These are phyloP conservation scores for Mycena latifolia DNA, from an alignment of 768 basidiomycete genomes.

Conservation along the genomic window DNA sequence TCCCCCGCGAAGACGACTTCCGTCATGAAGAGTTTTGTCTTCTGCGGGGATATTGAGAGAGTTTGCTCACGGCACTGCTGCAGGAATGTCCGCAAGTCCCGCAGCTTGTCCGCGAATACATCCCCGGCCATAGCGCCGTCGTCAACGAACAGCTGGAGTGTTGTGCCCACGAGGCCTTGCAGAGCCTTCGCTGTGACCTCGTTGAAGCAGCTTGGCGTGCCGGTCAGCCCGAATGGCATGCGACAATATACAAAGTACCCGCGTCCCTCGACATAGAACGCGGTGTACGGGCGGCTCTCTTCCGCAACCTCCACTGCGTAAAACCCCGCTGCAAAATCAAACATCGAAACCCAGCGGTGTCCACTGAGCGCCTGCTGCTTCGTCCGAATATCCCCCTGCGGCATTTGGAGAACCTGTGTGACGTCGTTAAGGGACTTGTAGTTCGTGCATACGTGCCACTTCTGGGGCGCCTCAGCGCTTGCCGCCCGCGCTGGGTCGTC, in stretches of 20 bases:
- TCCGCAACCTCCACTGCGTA: constrained; percentile 38
- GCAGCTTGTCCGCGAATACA: constrained; percentile 43
- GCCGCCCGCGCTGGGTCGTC: background rate
- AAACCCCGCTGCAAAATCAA: constrained; percentile 55
- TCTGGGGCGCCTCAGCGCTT: constrained; percentile 26
- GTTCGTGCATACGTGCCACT: constrained; percentile 56
- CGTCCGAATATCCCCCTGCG: constrained; percentile 50
- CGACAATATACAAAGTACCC: constrained; percentile 50
- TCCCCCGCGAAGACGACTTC: constrained; percentile 52
- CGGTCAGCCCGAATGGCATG: constrained; percentile 57
- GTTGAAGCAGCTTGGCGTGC: constrained; percentile 50
- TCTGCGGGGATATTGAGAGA: constrained; percentile 52
- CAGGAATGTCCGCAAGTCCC: constrained; percentile 43
- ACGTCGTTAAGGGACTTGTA: constrained; percentile 50
- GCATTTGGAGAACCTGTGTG: constrained; percentile 44
- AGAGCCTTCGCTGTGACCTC: constrained; percentile 42
- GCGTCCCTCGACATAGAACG: constrained; percentile 52
- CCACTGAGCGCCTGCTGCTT: constrained; percentile 53
- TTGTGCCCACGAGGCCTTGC: constrained; percentile 40
- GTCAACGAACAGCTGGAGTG: constrained; percentile 52
- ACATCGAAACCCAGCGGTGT: constrained; percentile 47
- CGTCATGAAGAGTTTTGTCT: constrained; percentile 50
- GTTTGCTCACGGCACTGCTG: constrained; percentile 40
- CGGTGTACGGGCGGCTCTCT: constrained; percentile 43
- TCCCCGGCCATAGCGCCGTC: constrained; percentile 50